Base-by-base conservation (phyloP, 371 early-diverging fungal genomes). In the Saksenaea oblongispora region DNA sequence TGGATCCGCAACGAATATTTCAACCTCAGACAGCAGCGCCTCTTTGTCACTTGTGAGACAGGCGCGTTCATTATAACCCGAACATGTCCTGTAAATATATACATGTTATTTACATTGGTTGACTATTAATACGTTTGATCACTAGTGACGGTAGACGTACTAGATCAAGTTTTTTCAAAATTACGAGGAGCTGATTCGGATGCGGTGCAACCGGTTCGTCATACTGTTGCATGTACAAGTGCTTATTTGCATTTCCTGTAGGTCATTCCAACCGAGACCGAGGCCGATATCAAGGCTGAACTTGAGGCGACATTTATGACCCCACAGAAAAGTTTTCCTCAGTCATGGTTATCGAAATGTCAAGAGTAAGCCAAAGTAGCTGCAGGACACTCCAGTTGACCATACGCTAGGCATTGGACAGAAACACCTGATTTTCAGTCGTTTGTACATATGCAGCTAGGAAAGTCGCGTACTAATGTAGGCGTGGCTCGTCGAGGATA, bases 291-390 rank as follows among this genome's bases (percentile, higher is more conserved):
- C 27, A 75, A 70, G 57, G 24, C 57, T 31, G 81, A 84, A 31
- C 57, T 84, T 18, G 85, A 84, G 55, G 63, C 72, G 2, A 73
- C 60, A 13, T 84, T 82, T 66, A 63, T 84, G 24, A 82, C 77
- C 35, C 83, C 85, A 0, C 63, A 74, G 56, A 61, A 69, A n/a
- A 71, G 66, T 14, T 84, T 84, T 41, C 82, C 83, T 3, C 39
- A 56, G 7, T 56, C 75, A 17, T 84, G 85, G 85, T 63, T 84
- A 15, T 62, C 67, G 18, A 76, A 79, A 56, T 84, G 82, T 72
- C 85, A 84, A 78, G 78, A 81, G 83, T 83, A 70, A 64, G 72
- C 41, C 10, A 22, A 2, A 2, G 8, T 17, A 1, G 15, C n/a
- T 7, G 10, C n/a, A 9, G 51, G 24, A 22, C 24, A 13, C 22